phyloP scores from a whole-genome alignment of 2,329 filamentous ascomycete genomes.

The Aspergillus hortae region DNA sequence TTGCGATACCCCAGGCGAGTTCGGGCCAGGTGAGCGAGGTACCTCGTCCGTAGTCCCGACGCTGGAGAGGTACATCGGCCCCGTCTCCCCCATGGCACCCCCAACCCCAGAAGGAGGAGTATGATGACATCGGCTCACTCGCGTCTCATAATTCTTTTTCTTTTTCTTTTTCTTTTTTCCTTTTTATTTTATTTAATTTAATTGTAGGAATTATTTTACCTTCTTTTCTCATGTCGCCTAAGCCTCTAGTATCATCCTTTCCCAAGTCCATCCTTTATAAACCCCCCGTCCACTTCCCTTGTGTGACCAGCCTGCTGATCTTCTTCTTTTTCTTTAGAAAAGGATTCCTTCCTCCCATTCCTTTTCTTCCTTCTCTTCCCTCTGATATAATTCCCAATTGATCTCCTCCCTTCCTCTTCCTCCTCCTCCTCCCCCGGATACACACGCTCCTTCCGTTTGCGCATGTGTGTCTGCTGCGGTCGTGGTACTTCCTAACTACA shows the following conservation, averaged over 20 bases:
- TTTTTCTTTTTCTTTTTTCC: too few relatives aligned
- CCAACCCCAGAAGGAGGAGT: not conserved
- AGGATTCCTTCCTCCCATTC: not conserved
- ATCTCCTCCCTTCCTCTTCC: not conserved
- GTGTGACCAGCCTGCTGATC: conserved; percentile 12
- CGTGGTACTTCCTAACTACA: not conserved
- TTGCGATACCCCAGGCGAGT: not conserved
- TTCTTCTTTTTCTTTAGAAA: not conserved
- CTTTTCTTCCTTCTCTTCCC: conserved; percentile 1
- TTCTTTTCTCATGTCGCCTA: conserved; percentile 1
- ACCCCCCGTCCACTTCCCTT: conserved; percentile 10
- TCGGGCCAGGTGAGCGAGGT: not conserved
- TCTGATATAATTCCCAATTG: not conserved
- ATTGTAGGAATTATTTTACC: not conserved
- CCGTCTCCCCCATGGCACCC: not conserved
- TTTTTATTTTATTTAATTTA: not conserved
- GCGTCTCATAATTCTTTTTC: not conserved
- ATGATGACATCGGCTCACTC: not conserved
- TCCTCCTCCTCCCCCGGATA: not conserved
- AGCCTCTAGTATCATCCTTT: not conserved
- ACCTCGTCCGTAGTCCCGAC: not conserved
- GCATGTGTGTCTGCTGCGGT: conserved; percentile 2
- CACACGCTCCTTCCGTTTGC: not conserved
- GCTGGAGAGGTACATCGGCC: not conserved
- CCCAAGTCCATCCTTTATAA: conserved; percentile 9